Conservation (phyloP, 2,329 filamentous ascomycete genomes). For the Boeremia lycopersici region DNA sequence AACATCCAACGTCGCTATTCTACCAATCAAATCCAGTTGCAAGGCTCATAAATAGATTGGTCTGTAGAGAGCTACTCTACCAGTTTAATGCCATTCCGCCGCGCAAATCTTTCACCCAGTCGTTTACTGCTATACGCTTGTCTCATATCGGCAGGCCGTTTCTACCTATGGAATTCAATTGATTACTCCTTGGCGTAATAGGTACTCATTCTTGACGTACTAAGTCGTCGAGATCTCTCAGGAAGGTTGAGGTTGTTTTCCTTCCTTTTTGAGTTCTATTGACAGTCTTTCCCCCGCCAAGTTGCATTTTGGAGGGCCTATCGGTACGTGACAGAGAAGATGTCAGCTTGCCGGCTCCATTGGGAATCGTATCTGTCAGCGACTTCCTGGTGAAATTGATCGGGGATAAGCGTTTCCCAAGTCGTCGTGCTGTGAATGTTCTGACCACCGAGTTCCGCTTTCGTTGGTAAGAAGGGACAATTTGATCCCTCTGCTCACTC, state of each 20-base stretch:
- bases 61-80: too few species aligned
- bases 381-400: neutral
- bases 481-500: neutral
- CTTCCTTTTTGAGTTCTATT: neutral
- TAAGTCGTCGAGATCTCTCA: slow-evolving; percentile 38
- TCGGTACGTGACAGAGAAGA: too few species aligned
- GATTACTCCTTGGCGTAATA: neutral
- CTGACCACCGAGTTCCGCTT: neutral
- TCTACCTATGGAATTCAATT: neutral
- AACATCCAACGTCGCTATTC: too few species aligned
- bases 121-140: too few species aligned
- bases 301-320: neutral
- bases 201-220: slow-evolving; percentile 18
- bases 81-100: too few species aligned
- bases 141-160: neutral
- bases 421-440: neutral
- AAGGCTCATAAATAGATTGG: too few species aligned
- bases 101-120: too few species aligned
- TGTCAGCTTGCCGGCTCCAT: neutral
- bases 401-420: neutral
- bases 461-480: neutral
- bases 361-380: neutral
- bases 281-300: neutral
- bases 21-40: too few species aligned
- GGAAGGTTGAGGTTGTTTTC: slow-evolving; percentile 35